Percentiles rank a stretch among this genome's conserved stretches.
Conservation (phyloP, 352 stramenopile genomes). For the Globisporangium perplexum region DNA sequence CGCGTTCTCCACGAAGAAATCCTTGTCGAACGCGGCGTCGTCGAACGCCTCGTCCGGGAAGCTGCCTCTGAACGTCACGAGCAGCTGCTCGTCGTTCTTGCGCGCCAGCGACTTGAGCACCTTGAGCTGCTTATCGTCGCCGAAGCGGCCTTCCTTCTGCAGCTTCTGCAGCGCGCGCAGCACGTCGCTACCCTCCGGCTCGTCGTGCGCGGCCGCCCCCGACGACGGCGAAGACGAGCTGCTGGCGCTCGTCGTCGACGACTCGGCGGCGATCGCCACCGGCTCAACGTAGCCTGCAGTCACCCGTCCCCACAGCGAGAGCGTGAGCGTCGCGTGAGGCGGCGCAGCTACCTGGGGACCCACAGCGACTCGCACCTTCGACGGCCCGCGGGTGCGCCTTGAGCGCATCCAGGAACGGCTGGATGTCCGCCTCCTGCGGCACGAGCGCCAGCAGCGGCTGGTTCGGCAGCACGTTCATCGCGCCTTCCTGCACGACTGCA, state of each 20-base stretch:
- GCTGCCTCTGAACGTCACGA: slow-evolving; percentile 76
- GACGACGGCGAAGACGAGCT: slow-evolving; percentile 2
- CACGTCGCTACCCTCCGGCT: slow-evolving; percentile 50
- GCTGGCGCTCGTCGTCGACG: background rate
- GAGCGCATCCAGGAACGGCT: slow-evolving; percentile 53
- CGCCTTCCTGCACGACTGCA: slow-evolving; percentile 58
- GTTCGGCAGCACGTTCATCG: slow-evolving; percentile 48
- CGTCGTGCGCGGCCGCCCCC: slow-evolving; percentile 11
- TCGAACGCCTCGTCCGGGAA: slow-evolving; percentile 50
- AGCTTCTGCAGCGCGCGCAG: slow-evolving; percentile 70
- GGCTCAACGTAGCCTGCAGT: slow-evolving; percentile 26
- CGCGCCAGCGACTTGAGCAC: slow-evolving; percentile 79
- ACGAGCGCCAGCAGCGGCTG: slow-evolving; percentile 79
- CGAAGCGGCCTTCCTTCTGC: slow-evolving; percentile 74
- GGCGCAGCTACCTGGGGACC: too few species aligned
- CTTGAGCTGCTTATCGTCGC: slow-evolving; percentile 63
- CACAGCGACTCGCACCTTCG: slow-evolving; percentile 35
- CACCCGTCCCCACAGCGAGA: background rate
- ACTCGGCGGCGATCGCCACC: slow-evolving; percentile 15
- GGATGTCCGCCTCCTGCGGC: slow-evolving; percentile 47
- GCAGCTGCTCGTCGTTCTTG: slow-evolving; percentile 74
- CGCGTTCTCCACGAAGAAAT: slow-evolving; percentile 83
- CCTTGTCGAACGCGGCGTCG: slow-evolving; percentile 62
- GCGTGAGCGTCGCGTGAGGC: background rate
- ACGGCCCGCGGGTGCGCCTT: slow-evolving; percentile 51